A percentile compares a stretch with the other conserved stretches of the same genome.
These are phyloP conservation scores for Rhodocollybia butyracea DNA, from an alignment of 768 basidiomycete genomes.

Conservation along the genomic window DNA sequence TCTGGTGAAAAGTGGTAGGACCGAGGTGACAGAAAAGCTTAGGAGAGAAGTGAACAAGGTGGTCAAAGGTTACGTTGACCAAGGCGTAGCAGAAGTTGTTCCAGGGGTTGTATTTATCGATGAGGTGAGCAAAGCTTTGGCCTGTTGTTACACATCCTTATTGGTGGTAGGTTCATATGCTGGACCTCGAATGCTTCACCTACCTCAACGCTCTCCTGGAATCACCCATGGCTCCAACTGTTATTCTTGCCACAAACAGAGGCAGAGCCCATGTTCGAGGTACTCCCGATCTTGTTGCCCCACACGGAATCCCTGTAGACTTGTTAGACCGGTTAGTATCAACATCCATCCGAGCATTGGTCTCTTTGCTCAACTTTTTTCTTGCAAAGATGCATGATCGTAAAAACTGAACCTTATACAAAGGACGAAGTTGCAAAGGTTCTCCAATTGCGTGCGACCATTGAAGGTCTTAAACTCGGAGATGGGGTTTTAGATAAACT, in stretches of 20 bases:
- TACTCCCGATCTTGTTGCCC: conserved; percentile 85
- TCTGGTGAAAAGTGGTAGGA: conserved; percentile 88
- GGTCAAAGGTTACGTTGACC: conserved; percentile 95
- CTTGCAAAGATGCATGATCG: conserved; percentile 78
- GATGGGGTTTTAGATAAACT: conserved; percentile 75
- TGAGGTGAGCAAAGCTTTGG: conserved; percentile 57
- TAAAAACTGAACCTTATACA: conserved; percentile 83
- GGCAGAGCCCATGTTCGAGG: conserved; percentile 92
- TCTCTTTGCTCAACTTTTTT: background rate
- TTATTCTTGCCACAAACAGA: conserved; percentile 94
- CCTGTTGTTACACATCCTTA: background rate
- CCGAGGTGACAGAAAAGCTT: conserved; percentile 96
- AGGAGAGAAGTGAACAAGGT: conserved; percentile 96
- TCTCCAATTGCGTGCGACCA: conserved; percentile 78
- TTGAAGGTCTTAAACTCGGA: conserved; percentile 80
- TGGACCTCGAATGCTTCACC: conserved; percentile 99
- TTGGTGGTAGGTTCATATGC: conserved; percentile 99
- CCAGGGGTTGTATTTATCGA: conserved; percentile 99
- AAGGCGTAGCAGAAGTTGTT: conserved; percentile 96
- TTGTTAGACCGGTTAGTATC: conserved; percentile 77
- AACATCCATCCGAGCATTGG: conserved; percentile 4
- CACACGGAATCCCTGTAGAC: conserved; percentile 94
- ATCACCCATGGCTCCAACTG: conserved; percentile 95
- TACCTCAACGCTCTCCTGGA: conserved; percentile 96
- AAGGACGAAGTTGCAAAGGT: conserved; percentile 85